Base-by-base conservation (phyloP, 306 rosid genomes). In the Alnus rubra region DNA sequence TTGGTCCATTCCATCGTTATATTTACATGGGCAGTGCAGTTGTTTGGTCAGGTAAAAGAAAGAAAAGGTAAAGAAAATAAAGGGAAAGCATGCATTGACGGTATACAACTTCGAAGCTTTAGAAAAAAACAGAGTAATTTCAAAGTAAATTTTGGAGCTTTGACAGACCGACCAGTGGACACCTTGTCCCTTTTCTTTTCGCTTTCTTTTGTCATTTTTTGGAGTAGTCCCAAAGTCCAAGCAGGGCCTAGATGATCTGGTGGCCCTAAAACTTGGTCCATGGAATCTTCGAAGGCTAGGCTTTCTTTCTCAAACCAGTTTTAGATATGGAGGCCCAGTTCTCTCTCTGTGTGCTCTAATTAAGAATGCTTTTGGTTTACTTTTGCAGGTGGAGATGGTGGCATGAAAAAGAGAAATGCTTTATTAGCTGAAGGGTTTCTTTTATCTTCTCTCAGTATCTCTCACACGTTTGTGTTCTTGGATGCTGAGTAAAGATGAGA, bases 381-480 rank as follows among this genome's bases (percentile, higher is more conserved):
- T 50, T 58, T 71, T 76, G 78, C 84, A 94, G 98, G 95, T 94
- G 98, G 98, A 94, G 97, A 84, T 92, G 97, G 97, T 87, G 83
- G 89, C 92, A 91, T 78, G 88, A 90, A 77, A 91, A 80, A 92
- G 63, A 84, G 97, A 92, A 54, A 92, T 85, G 73, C 97, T 94
- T 89, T 92, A 91, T 82, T 92, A 92, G 87, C 28, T 19, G 79
- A 77, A 77, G 75, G 80, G 79, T 59, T 73, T 18, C 50, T 73
- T 63, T 72, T 23, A 56, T 80, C 60, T 70, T 68, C 69, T 65
- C 48, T 76, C 54, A 55, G 31, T 45, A n/a, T 69, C 63, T 28
- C 39, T 5, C 73, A 59, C 73, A 59, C 52, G 33, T 50, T 76
- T 60, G 77, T 77, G 59, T 72, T 60, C 68, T 35, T 77, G 77